Base-by-base conservation (phyloP, 2,329 filamentous ascomycete genomes). In the Aspergillus hiratsukae region DNA sequence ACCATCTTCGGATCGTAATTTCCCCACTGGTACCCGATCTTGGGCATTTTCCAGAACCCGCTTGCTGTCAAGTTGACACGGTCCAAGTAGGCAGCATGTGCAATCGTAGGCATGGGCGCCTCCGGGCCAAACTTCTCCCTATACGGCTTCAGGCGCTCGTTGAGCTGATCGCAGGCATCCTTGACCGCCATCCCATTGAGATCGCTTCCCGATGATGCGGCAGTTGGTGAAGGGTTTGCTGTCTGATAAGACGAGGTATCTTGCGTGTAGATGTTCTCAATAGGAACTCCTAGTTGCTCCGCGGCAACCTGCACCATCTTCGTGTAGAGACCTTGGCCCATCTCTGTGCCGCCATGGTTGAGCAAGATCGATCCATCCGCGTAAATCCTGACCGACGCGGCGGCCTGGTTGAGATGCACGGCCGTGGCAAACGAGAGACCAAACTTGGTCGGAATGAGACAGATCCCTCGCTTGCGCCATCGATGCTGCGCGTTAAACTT, bases 241-340 rank as follows among this genome's bases (percentile, higher is more conserved):
- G 97, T 93, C 0, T 93, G 97, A 72, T 96, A 96, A 2, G 94
- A 97, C 0, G 92, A 87, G 0, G 94, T 97, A 70, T 99, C 94
- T 0, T 90, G 92, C 66, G 97, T 96, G 77, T 89, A 90, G 54
- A 99, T 89, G 60, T 83, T 82, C n/a, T 88, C 85, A 55, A 92
- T 80, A 0, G 93, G 90, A 0, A 97, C 88, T 28, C 83, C 76
- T 1, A 99, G 83, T 1, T 93, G 90, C 75, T 99, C 90, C 0
- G 94, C 94, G 1, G 93, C 91, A 57, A 99, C 91, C 83, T 95
- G 94, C 45, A 85, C 88, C 87, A 97, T 96, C 78, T 99, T 99
- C 6, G 94, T 97, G 75, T 99, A 90, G 9, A 99, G 80, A 2
- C 94, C 94, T 75, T 99, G 94, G 3, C 94, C 94, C 94, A 99